Conservation (phyloP, 2,329 filamentous ascomycete species). For the Monosporascus sp. region DNA sequence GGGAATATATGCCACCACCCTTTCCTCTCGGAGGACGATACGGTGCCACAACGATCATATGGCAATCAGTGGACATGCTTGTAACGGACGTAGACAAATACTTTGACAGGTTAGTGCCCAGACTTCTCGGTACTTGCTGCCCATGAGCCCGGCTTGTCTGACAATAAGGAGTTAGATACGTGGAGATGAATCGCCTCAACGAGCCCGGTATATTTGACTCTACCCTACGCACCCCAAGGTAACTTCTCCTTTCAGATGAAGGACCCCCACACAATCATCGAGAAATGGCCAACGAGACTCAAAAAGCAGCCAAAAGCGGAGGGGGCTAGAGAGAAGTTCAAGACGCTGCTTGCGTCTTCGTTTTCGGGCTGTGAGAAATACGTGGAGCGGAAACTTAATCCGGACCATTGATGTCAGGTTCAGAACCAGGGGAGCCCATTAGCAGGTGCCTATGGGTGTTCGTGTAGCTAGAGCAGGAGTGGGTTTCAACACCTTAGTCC, state of each 20-base stretch:
- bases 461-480: too few relatives aligned
- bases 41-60: constrained; percentile 1
- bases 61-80: not conserved
- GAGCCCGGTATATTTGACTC: not conserved
- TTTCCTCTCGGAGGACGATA: not conserved
- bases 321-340: constrained; percentile 26
- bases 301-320: constrained; percentile 10
- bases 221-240: too few relatives aligned
- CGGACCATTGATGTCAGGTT: too few relatives aligned
- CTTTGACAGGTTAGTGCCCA: constrained; percentile 3
- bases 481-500: too few relatives aligned
- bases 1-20: constrained; percentile 7
- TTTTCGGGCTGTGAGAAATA: constrained; percentile 3
- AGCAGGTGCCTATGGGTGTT: too few relatives aligned
- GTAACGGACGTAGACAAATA: constrained; percentile 6
- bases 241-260: constrained; percentile 18
- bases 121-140: not conserved
- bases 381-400: constrained; percentile 4
- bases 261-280: constrained; percentile 25
- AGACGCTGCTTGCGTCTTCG: not conserved
- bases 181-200: constrained; percentile 1
- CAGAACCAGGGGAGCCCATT: too few relatives aligned
- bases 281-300: constrained; percentile 27
- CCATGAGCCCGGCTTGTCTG: not conserved
- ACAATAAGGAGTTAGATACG: constrained; percentile 1